Conservation (phyloP, 345 rosid genomes). For the Orychophragmus violaceus region DNA sequence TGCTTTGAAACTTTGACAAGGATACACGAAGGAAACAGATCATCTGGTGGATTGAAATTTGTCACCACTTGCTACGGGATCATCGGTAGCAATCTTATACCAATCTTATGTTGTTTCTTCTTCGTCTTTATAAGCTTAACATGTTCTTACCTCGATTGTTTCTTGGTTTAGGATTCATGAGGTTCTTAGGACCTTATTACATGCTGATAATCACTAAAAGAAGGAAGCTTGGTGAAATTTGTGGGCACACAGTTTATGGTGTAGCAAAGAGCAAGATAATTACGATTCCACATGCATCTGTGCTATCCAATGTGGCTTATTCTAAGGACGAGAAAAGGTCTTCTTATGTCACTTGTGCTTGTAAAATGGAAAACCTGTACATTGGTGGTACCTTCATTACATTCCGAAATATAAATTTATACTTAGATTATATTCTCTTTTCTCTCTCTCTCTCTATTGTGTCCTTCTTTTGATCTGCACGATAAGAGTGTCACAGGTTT, state of each 20-base stretch:
- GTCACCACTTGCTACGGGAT: conserved; percentile 80
- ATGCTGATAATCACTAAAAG: conserved; percentile 86
- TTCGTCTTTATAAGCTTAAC: neutral
- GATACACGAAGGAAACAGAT: conserved; percentile 74
- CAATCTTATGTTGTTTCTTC: neutral
- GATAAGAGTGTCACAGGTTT: conserved; percentile 35
- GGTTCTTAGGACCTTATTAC: conserved; percentile 91
- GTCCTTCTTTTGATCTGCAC: neutral
- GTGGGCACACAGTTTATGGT: conserved; percentile 72
- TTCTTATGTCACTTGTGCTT: conserved; percentile 80
- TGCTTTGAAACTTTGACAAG: conserved; percentile 57
- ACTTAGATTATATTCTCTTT: conserved; percentile 35
- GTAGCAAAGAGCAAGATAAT: conserved; percentile 66
- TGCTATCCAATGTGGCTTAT: conserved; percentile 68
- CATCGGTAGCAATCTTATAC: conserved; percentile 43
- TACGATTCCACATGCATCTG: conserved; percentile 57
- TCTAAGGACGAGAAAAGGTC: conserved; percentile 98
- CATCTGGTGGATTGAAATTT: conserved; percentile 79
- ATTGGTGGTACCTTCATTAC: conserved; percentile 46
- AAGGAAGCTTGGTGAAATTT: conserved; percentile 75
- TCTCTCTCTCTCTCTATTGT: conserved; percentile 12
- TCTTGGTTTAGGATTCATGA: conserved; percentile 60
- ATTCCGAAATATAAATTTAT: conserved; percentile 32
- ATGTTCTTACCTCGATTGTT: neutral
- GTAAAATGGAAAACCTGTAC: conserved; percentile 66